A percentile compares a stretch with the other conserved stretches of the same genome.
phyloP scores from a whole-genome alignment of 2,329 filamentous ascomycete genomes.

The Rhynchosporium secalis region DNA sequence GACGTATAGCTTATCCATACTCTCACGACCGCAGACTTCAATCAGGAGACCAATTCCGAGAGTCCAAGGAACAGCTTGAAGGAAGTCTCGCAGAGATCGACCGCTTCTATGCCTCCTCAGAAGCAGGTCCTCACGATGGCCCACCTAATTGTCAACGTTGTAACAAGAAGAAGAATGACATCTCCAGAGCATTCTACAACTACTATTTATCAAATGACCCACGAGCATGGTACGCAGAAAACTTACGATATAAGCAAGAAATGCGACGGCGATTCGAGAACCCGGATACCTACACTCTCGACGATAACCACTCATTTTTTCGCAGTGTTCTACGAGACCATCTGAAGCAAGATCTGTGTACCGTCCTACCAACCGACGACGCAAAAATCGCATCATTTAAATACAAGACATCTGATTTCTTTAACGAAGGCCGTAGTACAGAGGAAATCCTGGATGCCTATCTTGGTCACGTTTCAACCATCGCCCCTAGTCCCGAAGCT shows the following conservation, averaged over 20 bases:
- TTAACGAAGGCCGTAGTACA: conserved; percentile 20
- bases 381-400: conserved; percentile 12
- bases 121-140: conserved; percentile 29
- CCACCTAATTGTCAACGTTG: conserved; percentile 33
- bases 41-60: conserved; percentile 31
- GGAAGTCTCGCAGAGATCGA: conserved; percentile 29
- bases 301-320: conserved; percentile 32
- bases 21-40: conserved; percentile 32
- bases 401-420: conserved; percentile 4
- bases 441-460: conserved; percentile 27
- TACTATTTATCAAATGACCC: conserved; percentile 35
- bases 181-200: conserved; percentile 33
- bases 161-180: conserved; percentile 28
- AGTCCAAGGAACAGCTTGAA: conserved; percentile 29
- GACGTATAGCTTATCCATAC: conserved; percentile 26
- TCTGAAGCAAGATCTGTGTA: conserved; percentile 31
- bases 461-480: conserved; percentile 13
- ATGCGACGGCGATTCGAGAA: conserved; percentile 31
- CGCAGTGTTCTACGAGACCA: conserved; percentile 31
- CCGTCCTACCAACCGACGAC: conserved; percentile 15
- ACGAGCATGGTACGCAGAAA: conserved; percentile 29
- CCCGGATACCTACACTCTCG: conserved; percentile 24
- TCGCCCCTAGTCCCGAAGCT: conserved; percentile 19
- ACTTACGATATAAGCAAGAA: conserved; percentile 26
- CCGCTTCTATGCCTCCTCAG: conserved; percentile 22